Conservation (phyloP, 139 green algal species). For the Medakamo hakoo region DNA sequence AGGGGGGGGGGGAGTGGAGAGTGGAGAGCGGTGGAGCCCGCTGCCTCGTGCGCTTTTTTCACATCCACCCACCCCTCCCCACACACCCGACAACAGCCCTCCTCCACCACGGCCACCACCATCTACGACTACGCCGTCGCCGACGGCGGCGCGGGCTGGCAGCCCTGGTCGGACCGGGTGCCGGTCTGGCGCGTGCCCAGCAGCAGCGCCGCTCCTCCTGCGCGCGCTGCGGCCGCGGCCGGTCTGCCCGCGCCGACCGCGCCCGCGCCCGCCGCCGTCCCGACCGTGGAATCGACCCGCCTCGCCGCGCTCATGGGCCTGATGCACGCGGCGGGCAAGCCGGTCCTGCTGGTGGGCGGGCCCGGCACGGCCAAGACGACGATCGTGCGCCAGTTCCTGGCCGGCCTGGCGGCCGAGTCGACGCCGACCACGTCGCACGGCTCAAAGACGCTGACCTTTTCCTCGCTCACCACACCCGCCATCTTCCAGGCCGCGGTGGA, state of each 20-base stretch:
- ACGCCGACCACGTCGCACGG: conserved; percentile 40
- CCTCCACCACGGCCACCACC: conserved; percentile 15
- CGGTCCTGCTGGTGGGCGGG: conserved; percentile 51
- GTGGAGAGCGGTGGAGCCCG: not conserved
- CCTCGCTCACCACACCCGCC: conserved; percentile 66
- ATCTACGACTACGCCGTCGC: conserved; percentile 77
- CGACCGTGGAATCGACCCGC: conserved; percentile 72
- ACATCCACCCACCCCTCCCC: not conserved
- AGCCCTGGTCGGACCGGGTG: conserved; percentile 62
- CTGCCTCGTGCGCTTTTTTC: not conserved
- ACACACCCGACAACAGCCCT: not conserved
- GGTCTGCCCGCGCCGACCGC: conserved; percentile 19
- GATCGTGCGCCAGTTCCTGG: conserved; percentile 44
- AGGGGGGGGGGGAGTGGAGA: not conserved
- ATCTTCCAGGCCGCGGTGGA: conserved; percentile 74
- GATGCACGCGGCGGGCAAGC: conserved; percentile 43
- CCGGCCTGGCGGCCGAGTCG: conserved; percentile 34
- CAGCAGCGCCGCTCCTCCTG: conserved; percentile 14
- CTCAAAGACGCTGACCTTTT: conserved; percentile 87
- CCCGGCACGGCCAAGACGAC: conserved; percentile 86
- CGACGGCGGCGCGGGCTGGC: conserved; percentile 45
- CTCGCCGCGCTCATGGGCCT: conserved; percentile 69
- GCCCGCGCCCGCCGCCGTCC: conserved; percentile 79
- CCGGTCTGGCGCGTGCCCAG: conserved; percentile 68
- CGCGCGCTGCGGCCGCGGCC: not conserved